Evolutionary conservation across 2,329 filamentous ascomycete genomes (phyloP).

Genomic region (Pseudovirgaria hyperparasitica): DNA sequence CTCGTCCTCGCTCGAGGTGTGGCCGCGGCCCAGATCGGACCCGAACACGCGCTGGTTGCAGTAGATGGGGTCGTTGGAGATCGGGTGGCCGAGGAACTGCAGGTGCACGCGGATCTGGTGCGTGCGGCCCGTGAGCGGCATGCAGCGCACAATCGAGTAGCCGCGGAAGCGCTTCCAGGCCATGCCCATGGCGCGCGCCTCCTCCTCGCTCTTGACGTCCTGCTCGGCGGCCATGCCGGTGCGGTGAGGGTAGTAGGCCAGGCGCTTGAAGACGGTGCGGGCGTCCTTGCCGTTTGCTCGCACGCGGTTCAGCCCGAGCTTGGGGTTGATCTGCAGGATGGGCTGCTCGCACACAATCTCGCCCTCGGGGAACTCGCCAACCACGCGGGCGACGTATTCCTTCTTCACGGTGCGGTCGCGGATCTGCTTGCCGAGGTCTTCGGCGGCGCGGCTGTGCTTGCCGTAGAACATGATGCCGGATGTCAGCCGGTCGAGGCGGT

Average conservation of each 20-base stretch:
- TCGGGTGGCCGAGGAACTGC: constrained; percentile 87
- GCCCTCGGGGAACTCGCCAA: constrained; percentile 81
- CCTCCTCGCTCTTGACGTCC: constrained; percentile 8
- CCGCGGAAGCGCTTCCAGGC: constrained; percentile 50
- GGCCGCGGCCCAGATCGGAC: constrained; percentile 55
- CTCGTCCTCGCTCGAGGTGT: constrained; percentile 60
- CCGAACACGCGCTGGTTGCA: constrained; percentile 91
- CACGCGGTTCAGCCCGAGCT: constrained; percentile 88
- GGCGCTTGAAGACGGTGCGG: constrained; percentile 76
- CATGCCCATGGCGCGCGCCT: constrained; percentile 21
- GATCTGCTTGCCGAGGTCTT: constrained; percentile 64
- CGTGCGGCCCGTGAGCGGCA: constrained; percentile 85
- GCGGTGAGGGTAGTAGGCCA: constrained; percentile 75
- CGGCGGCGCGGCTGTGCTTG: constrained; percentile 71
- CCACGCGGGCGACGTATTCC: constrained; percentile 86
- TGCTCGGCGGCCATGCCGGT: too few species aligned
- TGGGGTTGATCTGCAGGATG: constrained; percentile 86
- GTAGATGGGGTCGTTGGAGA: constrained; percentile 96
- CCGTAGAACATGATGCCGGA: constrained; percentile 98
- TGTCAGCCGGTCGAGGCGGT: constrained; percentile 84
- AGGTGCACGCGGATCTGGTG: constrained; percentile 93
- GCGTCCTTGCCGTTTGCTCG: constrained; percentile 84
- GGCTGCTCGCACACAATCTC: constrained; percentile 89
- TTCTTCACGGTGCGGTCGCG: constrained; percentile 74
- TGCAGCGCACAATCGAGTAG: constrained; percentile 89